phyloP scores from a whole-genome alignment of 2,329 filamentous ascomycete species.

The Hypomyces rosellus region DNA sequence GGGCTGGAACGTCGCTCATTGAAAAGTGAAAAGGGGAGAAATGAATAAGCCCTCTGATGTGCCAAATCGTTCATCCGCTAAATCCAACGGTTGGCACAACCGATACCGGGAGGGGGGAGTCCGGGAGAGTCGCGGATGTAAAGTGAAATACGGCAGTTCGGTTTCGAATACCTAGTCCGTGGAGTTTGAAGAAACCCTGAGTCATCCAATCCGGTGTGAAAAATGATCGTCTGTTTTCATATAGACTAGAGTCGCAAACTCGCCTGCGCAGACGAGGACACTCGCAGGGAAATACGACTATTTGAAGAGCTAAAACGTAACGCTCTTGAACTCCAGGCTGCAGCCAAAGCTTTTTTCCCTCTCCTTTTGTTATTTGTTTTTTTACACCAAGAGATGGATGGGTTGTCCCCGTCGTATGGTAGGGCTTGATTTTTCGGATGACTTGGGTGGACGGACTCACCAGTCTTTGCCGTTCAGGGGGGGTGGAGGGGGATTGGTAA shows the following conservation, averaged over 20 bases:
- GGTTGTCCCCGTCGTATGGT: not conserved
- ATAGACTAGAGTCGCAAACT: not conserved
- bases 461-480: not conserved
- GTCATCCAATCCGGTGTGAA: not conserved
- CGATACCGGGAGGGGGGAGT: not conserved
- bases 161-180: too few relatives aligned
- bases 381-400: not conserved
- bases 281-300: not conserved
- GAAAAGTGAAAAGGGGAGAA: slow-evolving; percentile 8
- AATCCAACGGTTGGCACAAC: not conserved
- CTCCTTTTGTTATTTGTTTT: not conserved
- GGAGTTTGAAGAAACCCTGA: not conserved
- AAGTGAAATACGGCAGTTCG: too few relatives aligned
- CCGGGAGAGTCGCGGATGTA: too few relatives aligned
- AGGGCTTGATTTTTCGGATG: not conserved
- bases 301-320: not conserved
- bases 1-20: slow-evolving; percentile 30
- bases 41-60: not conserved
- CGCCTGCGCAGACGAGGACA: not conserved
- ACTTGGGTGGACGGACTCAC: not conserved
- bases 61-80: not conserved
- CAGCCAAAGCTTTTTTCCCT: not conserved
- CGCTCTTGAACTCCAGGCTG: not conserved
- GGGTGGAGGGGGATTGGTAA: not conserved
- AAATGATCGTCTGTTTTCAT: not conserved